Evolutionary conservation across 148 eudicot genomes (phyloP).

Genomic region (Camellia granthamiana): DNA sequence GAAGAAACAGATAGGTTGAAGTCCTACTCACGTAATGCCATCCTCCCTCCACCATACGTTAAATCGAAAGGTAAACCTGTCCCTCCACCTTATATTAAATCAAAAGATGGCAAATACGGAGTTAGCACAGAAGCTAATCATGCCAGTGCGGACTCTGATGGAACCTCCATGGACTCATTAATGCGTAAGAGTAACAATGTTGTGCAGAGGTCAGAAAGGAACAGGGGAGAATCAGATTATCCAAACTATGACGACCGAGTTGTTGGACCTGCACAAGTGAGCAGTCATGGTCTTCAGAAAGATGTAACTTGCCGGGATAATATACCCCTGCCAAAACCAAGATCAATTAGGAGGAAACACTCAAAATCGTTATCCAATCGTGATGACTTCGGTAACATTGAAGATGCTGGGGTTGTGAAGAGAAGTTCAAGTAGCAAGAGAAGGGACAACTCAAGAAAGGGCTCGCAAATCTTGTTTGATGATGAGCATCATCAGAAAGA

Average conservation of each 20-base stretch:
- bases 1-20: slow-evolving; percentile 44
- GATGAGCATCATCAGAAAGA: slow-evolving; percentile 53
- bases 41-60: slow-evolving; percentile 47
- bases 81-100: slow-evolving; percentile 78
- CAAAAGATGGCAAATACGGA: slow-evolving; percentile 39
- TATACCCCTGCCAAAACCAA: slow-evolving; percentile 56
- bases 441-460: slow-evolving; percentile 65
- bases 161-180: slow-evolving; percentile 27
- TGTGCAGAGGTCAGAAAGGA: slow-evolving; percentile 31
- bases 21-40: slow-evolving; percentile 31
- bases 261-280: slow-evolving; percentile 14
- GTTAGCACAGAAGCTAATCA: slow-evolving; percentile 21
- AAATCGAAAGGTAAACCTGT: slow-evolving; percentile 37
- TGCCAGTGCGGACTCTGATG: slow-evolving; percentile 17
- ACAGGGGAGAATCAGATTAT: slow-evolving; percentile 23
- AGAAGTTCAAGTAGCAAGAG: slow-evolving; percentile 71
- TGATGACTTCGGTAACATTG: slow-evolving; percentile 33
- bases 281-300: slow-evolving; percentile 30
- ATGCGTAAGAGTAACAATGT: slow-evolving; percentile 19
- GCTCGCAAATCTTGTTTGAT: slow-evolving; percentile 61
- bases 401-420: slow-evolving; percentile 44
- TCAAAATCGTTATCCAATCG: slow-evolving; percentile 41
- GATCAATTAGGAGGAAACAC: slow-evolving; percentile 68
- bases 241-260: slow-evolving; percentile 18
- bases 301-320: slow-evolving; percentile 43